phyloP scores from a whole-genome alignment of 352 stramenopile species.

The Globisporangium camurandrum region DNA sequence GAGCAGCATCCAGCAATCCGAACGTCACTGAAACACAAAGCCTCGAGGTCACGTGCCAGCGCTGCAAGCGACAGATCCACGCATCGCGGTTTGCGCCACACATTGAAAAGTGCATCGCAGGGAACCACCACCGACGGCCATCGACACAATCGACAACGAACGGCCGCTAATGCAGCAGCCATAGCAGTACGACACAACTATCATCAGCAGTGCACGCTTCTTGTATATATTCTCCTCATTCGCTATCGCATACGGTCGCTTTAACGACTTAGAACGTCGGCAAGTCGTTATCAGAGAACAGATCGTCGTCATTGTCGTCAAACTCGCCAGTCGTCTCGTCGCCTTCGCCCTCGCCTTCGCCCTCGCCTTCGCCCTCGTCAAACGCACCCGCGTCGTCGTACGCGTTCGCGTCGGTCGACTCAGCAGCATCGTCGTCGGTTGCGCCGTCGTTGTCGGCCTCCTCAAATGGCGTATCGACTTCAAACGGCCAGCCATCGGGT shows the following conservation, averaged over 20 bases:
- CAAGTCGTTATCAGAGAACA: slow-evolving; percentile 43
- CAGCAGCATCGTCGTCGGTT: slow-evolving; percentile 1
- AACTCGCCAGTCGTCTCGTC: slow-evolving; percentile 6
- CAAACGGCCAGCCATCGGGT: slow-evolving; percentile 68
- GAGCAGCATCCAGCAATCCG: slow-evolving; percentile 10
- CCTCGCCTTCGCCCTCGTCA: neutral
- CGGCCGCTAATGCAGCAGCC: neutral
- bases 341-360: too few species aligned
- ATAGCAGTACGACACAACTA: neutral
- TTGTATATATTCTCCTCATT: neutral
- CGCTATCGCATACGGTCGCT: too few species aligned
- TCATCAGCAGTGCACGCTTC: neutral
- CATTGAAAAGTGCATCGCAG: slow-evolving; percentile 67
- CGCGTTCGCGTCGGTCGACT: neutral
- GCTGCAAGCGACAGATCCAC: slow-evolving; percentile 66
- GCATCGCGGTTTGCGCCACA: slow-evolving; percentile 64
- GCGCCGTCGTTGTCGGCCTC: slow-evolving; percentile 14
- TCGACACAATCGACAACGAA: neutral
- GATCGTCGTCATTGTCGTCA: slow-evolving; percentile 7
- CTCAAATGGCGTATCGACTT: slow-evolving; percentile 60
- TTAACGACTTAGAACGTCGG: slow-evolving; percentile 28
- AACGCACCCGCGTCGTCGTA: slow-evolving; percentile 6
- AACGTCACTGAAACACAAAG: slow-evolving; percentile 26
- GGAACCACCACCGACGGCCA: too few species aligned
- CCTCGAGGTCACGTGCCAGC: slow-evolving; percentile 48